Base-by-base conservation (phyloP, 2,329 filamentous ascomycete genomes). In the Aspergillus ochraceus region DNA sequence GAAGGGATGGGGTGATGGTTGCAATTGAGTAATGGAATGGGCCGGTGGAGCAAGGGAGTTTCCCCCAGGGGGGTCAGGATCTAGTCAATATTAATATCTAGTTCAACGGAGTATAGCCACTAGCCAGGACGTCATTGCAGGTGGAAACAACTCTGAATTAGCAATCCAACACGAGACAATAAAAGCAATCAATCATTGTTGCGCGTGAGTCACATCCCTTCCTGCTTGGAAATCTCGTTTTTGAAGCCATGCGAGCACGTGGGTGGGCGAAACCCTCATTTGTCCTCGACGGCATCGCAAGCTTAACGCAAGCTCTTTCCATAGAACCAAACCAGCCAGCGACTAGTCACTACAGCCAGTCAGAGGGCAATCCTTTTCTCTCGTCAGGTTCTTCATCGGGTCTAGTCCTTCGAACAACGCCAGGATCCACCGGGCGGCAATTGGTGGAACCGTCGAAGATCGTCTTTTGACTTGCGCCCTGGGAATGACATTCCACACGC, bases 21-120 rank as follows among this genome's bases (percentile, higher is more conserved):
- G 54, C 52, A 10, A 58, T 64, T 64, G 60, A 46, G 62, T 64
- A 64, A 64, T 64, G 36, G 58, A 58, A 62, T 62, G 30, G 42
- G 12, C 22, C 17, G 49, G 60, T 62, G 58, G 55, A 63, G 55
- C 49, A 42, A 30, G 19, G 24, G 19, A 17, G 14, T 29, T 29
- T 14, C 29, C 30, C 22, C 19, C n/a, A 24, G 11, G 52, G 36
- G 36, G 14, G 17, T 17, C 29, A 22, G 26, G 19, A 39, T 36
- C 29, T 19, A 36, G 11, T 32, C 36, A 36, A 32, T 19, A 19
- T 12, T 32, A n/a, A 42, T 42, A 42, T 42, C 36, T 42, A n/a
- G 17, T n/a, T 17, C 26, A 6, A 19, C 45, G 11, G 45, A 4
- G 45, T 19, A 9, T 14, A 36, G 32, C 11, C 32, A 36, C 14